Conservation (phyloP, 345 rosid genomes). For the Aquilaria yunnanensis region DNA sequence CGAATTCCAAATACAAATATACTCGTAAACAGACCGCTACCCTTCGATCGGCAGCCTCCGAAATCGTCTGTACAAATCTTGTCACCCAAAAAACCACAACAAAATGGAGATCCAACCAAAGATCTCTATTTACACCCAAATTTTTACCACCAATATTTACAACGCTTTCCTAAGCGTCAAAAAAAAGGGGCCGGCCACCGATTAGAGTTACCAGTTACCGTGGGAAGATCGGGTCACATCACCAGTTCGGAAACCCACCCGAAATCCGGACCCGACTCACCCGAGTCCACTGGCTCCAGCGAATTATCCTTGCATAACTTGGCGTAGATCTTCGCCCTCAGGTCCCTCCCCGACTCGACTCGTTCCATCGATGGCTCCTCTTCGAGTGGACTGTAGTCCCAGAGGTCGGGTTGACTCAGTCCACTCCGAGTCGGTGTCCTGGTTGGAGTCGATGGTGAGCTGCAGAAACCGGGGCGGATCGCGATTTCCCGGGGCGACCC, state of each 20-base stretch:
- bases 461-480: conserved; percentile 22
- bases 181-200: too few species aligned
- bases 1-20: too few species aligned
- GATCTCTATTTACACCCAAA: too few species aligned
- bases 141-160: too few species aligned
- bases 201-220: too few species aligned
- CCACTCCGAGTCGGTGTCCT: conserved; percentile 17
- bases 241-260: conserved; percentile 45
- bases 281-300: conserved; percentile 21
- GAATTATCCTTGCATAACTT: conserved; percentile 50
- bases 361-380: conserved; percentile 56
- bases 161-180: too few species aligned
- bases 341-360: conserved; percentile 60
- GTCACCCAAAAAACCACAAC: too few species aligned
- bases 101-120: too few species aligned
- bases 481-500: conserved; percentile 31
- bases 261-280: conserved; percentile 26
- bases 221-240: conserved; percentile 12
- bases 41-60: too few species aligned
- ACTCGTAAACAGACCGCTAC: too few species aligned
- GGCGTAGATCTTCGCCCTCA: conserved; percentile 47
- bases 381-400: conserved; percentile 28
- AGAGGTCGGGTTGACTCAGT: conserved; percentile 16
- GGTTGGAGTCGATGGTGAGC: conserved; percentile 27
- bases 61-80: too few species aligned